phyloP scores from a whole-genome alignment of 345 rosid genomes.

The Turritis glabra region DNA sequence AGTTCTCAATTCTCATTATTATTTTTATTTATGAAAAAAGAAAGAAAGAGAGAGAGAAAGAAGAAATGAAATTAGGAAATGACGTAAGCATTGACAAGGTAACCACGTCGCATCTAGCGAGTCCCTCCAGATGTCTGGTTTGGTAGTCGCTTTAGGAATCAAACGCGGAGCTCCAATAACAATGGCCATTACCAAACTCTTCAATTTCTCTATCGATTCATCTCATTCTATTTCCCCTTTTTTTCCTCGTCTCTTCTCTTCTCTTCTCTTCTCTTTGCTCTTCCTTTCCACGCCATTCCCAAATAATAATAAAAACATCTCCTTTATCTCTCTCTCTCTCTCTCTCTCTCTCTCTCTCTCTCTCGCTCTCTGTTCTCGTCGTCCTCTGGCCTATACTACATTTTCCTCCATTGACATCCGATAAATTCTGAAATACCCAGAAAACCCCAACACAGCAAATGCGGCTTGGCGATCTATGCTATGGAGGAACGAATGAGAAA shows the following conservation, averaged over 20 bases:
- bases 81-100: constrained; percentile 39
- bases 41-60: too few species aligned
- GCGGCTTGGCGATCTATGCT: constrained; percentile 16
- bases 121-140: constrained; percentile 72
- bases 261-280: constrained; percentile 11
- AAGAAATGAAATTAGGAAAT: neutral
- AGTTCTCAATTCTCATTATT: neutral
- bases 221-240: too few species aligned
- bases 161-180: constrained; percentile 52
- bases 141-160: constrained; percentile 59
- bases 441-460: constrained; percentile 1
- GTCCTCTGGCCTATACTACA: constrained; percentile 5
- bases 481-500: constrained; percentile 31
- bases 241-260: constrained; percentile 24
- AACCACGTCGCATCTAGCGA: constrained; percentile 38
- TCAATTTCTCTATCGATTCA: constrained; percentile 15
- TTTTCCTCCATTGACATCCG: constrained; percentile 19
- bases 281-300: constrained; percentile 14
- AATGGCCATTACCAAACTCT: constrained; percentile 39
- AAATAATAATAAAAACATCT: neutral
- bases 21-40: neutral
- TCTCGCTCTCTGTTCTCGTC: neutral
- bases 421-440: constrained; percentile 3
- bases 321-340: neutral
- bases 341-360: neutral